A percentile compares a stretch with the other conserved stretches of the same genome.
phyloP scores from a whole-genome alignment of 306 rosid species.

The Prunus mume region DNA sequence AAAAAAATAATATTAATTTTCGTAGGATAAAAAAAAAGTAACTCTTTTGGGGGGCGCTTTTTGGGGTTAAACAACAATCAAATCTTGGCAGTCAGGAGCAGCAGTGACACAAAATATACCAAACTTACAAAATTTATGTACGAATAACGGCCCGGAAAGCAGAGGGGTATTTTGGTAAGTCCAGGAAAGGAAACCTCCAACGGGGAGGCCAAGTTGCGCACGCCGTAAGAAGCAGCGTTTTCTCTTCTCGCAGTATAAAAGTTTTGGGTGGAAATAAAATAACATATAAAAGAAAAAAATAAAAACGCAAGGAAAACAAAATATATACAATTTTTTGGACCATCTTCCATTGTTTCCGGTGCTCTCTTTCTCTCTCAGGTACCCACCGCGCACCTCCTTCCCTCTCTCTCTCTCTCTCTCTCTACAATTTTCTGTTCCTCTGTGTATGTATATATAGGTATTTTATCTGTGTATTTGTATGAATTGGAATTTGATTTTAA shows the following conservation, averaged over 20 bases:
- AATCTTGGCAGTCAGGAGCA: neutral
- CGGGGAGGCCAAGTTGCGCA: slow-evolving; percentile 36
- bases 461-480: neutral
- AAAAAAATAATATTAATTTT: neutral
- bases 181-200: neutral
- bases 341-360: slow-evolving; percentile 16
- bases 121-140: neutral
- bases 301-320: neutral
- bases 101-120: neutral
- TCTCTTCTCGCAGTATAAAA: slow-evolving; percentile 2
- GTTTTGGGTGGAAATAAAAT: slow-evolving; percentile 15
- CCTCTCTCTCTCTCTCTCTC: neutral
- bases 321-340: neutral
- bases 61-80: neutral
- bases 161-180: slow-evolving; percentile 32
- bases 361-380: slow-evolving; percentile 6
- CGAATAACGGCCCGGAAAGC: slow-evolving; percentile 5
- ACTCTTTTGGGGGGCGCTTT: neutral
- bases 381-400: neutral
- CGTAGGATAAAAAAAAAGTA: neutral
- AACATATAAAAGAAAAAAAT: neutral
- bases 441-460: neutral
- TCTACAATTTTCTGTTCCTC: neutral
- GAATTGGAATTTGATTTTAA: slow-evolving; percentile 5
- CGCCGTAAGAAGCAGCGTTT: slow-evolving; percentile 26